These are phyloP conservation scores for Eragrostis nindensis DNA, from an alignment of 176 grass and related monocot genomes.

Conservation along the genomic window DNA sequence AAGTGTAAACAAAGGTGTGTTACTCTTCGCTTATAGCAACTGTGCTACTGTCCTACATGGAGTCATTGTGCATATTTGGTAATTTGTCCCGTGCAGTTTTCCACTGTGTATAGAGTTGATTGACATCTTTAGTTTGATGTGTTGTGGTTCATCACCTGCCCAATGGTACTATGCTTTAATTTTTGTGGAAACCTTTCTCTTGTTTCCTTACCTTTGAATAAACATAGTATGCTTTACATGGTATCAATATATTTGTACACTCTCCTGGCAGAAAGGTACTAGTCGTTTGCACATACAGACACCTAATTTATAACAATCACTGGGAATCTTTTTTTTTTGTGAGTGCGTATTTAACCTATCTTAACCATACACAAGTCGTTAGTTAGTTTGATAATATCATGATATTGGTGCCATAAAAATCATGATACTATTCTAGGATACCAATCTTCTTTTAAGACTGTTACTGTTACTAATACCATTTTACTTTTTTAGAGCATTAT, in stretches of 20 bases:
- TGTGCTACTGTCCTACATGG: not conserved
- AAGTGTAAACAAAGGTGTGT: constrained; percentile 66
- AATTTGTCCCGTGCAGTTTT: not conserved
- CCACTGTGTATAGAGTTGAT: not conserved
- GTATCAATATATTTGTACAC: not conserved
- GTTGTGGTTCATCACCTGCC: not conserved
- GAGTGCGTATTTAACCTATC: not conserved
- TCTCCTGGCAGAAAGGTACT: not conserved
- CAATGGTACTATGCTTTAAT: not conserved
- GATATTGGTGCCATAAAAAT: not conserved
- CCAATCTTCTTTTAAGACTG: no score
- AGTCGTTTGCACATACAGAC: not conserved
- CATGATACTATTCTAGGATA: no score
- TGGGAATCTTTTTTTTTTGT: not conserved
- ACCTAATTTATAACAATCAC: not conserved
- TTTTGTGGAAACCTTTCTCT: not conserved
- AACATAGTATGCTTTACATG: not conserved
- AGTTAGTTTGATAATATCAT: not conserved
- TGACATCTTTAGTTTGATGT: not conserved
- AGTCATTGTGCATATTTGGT: not conserved
- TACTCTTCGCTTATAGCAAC: not conserved
- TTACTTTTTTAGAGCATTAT: no score
- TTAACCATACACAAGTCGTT: not conserved
- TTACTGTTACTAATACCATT: no score
- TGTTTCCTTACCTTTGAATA: not conserved